Percentiles rank a stretch among this genome's conserved stretches.
Conservation (phyloP, 2,329 filamentous ascomycete genomes). For the Mariannaea elegans region DNA sequence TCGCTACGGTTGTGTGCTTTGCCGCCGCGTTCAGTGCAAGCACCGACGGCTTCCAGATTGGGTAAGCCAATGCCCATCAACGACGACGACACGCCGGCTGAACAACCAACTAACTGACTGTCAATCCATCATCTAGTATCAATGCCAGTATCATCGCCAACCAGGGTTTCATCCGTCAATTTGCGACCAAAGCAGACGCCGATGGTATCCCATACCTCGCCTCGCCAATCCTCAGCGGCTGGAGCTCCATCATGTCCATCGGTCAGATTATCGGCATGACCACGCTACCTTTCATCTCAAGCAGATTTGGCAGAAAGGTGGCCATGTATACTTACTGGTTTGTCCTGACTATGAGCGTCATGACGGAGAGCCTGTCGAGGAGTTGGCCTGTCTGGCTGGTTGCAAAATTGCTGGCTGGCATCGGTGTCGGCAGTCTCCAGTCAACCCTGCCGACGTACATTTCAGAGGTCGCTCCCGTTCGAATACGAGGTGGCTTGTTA, state of each 20-base stretch:
- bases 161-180: conserved; percentile 22
- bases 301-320: conserved; percentile 43
- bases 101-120: neutral
- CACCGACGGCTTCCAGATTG: too few relatives aligned
- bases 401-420: conserved; percentile 45
- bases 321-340: conserved; percentile 45
- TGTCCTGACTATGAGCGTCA: conserved; percentile 46
- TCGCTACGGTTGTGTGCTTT: too few relatives aligned
- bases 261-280: conserved; percentile 52
- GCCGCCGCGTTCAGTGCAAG: too few relatives aligned
- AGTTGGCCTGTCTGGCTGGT: conserved; percentile 52
- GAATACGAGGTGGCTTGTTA: conserved; percentile 50
- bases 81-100: too few relatives aligned
- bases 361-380: conserved; percentile 48
- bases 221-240: conserved; percentile 47
- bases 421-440: conserved; percentile 54
- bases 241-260: conserved; percentile 51
- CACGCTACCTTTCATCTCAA: conserved; percentile 37
- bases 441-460: conserved; percentile 53
- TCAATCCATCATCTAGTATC: conserved; percentile 6
- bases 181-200: conserved; percentile 22
- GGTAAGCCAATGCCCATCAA: too few relatives aligned
- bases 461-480: conserved; percentile 51
- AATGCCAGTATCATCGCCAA: conserved; percentile 30
- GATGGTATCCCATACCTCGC: conserved; percentile 43